These are phyloP conservation scores for Fusarium dimerum DNA, from an alignment of 2,329 filamentous ascomycete species.

Conservation along the genomic window DNA sequence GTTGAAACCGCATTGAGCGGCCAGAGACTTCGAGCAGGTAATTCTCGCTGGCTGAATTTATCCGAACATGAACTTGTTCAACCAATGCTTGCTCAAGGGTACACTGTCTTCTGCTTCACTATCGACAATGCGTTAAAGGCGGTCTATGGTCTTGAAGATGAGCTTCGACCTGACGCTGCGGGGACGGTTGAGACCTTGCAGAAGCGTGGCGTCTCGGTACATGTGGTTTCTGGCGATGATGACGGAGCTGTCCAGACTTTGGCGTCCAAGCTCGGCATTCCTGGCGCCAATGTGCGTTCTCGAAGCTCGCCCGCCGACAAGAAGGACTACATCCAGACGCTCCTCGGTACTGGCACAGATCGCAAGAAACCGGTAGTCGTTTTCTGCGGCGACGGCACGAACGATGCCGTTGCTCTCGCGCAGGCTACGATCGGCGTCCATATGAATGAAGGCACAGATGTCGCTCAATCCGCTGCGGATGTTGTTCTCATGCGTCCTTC, in stretches of 20 bases:
- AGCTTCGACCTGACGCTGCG: constrained; percentile 44
- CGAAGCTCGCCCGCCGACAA: constrained; percentile 49
- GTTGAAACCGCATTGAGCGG: constrained; percentile 39
- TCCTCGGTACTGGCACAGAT: constrained; percentile 29
- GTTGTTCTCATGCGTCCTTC: constrained; percentile 63
- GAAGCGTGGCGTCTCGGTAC: constrained; percentile 42
- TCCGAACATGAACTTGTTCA: constrained; percentile 34
- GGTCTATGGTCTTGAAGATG: constrained; percentile 49
- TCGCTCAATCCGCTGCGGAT: constrained; percentile 68
- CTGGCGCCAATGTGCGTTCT: constrained; percentile 39
- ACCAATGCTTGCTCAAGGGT: constrained; percentile 35
- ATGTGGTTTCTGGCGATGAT: constrained; percentile 56
- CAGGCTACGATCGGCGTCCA: constrained; percentile 72
- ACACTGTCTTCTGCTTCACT: constrained; percentile 51
- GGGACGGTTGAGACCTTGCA: constrained; percentile 39
- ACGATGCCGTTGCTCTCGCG: constrained; percentile 73
- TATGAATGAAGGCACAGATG: constrained; percentile 61
- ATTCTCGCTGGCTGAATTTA: constrained; percentile 49
- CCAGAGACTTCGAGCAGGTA: constrained; percentile 46
- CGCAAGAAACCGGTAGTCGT: constrained; percentile 48
- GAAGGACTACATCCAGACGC: constrained; percentile 42
- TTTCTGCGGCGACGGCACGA: constrained; percentile 78
- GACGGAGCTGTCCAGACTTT: constrained; percentile 47
- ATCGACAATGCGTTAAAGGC: constrained; percentile 39
- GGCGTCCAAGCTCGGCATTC: constrained; percentile 43